Percentiles rank a stretch among this genome's conserved stretches.
These are phyloP conservation scores for Inonotus obliquus DNA, from an alignment of 1,284 basidiomycete genomes.

Conservation along the genomic window DNA sequence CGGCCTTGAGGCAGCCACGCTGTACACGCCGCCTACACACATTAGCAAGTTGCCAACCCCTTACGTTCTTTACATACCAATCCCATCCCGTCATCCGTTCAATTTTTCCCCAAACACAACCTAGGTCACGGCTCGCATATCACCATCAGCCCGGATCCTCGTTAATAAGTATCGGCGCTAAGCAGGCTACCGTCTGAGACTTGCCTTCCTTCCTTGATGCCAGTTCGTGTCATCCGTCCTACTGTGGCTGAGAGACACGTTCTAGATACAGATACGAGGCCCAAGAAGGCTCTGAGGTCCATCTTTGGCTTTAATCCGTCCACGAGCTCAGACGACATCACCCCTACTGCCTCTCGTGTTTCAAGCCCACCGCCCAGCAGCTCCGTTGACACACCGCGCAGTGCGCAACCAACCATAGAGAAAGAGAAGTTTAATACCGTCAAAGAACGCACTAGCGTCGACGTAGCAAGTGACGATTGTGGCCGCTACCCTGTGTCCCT, in stretches of 20 bases:
- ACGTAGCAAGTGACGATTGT: constrained; percentile 28
- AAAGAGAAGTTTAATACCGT: constrained; percentile 7
- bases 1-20: constrained; percentile 19
- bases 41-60: neutral
- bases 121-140: constrained; percentile 8
- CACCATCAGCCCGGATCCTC: neutral
- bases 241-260: neutral
- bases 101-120: neutral
- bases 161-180: constrained; percentile 4
- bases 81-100: constrained; percentile 1
- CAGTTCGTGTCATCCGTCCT: constrained; percentile 4
- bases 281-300: constrained; percentile 39
- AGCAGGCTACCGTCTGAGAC: constrained; percentile 4
- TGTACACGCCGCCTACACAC: constrained; percentile 5
- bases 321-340: constrained; percentile 4
- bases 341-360: neutral
- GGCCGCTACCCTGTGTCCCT: constrained; percentile 24
- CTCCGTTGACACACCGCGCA: constrained; percentile 22
- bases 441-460: constrained; percentile 25
- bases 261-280: neutral
- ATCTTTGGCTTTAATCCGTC: constrained; percentile 36
- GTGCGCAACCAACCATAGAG: constrained; percentile 22
- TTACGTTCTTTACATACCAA: constrained; percentile 13
- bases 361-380: constrained; percentile 18
- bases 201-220: constrained; percentile 11